phyloP scores from a whole-genome alignment of 805 yeast genomes.

The Crinitomyces ghanaensis region DNA sequence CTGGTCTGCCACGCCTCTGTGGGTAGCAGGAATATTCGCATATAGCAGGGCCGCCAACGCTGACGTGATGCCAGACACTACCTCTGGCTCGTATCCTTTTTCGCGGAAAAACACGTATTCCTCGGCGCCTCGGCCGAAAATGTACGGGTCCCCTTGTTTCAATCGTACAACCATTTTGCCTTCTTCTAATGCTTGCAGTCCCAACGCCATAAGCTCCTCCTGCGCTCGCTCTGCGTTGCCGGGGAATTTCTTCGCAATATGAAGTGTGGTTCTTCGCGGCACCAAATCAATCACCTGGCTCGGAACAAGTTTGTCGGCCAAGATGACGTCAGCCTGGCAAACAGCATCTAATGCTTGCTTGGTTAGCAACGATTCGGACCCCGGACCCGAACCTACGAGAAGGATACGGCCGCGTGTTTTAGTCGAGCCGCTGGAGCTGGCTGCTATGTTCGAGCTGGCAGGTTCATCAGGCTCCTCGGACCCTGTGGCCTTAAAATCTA shows the following conservation, averaged over 20 bases:
- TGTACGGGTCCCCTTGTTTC: conserved; percentile 95
- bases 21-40: conserved; percentile 82
- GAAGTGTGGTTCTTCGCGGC: conserved; percentile 63
- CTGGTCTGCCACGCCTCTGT: conserved; percentile 85
- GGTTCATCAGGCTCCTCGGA: not conserved
- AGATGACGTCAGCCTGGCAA: conserved; percentile 65
- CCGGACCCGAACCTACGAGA: conserved; percentile 93
- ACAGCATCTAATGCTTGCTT: conserved; percentile 77
- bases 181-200: conserved; percentile 46
- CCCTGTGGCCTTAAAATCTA: conserved; percentile 25
- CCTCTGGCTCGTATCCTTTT: conserved; percentile 61
- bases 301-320: conserved; percentile 91
- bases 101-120: conserved; percentile 59
- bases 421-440: not conserved
- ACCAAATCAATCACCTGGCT: conserved; percentile 71
- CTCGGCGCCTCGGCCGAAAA: conserved; percentile 95
- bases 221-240: conserved; percentile 95
- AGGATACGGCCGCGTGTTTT: conserved; percentile 52
- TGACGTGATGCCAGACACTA: conserved; percentile 81
- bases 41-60: conserved; percentile 80
- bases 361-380: conserved; percentile 70
- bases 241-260: conserved; percentile 89
- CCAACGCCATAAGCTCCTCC: conserved; percentile 64
- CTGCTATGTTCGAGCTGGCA: not conserved
- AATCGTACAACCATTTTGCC: conserved; percentile 78